Base-by-base conservation (phyloP, 176 grass and related monocot genomes). In the Bothriochloa decipiens region DNA sequence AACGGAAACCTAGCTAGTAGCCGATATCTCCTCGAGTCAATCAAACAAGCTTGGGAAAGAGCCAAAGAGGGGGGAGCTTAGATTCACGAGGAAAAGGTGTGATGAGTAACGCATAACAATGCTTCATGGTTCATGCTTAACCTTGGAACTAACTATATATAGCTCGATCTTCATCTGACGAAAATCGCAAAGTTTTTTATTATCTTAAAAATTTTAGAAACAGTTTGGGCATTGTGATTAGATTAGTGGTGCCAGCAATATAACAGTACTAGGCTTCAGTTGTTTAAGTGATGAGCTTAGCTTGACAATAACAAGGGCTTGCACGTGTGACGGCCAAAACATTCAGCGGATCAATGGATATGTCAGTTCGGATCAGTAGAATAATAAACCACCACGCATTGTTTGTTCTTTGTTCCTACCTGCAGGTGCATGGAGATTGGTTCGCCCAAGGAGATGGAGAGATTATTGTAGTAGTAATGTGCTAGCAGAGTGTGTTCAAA, bases 311-410 rank as follows among this genome's bases (percentile, higher is more conserved):
- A 62, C 79, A 47, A 52, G 86, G 82, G 12, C 13, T 29, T 40
- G 77, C 77, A 80, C 87, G 84, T 82, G 88, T 72, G 88, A 74
- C 35, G 67, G 57, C 73, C 79, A 82, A 65, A 86, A 79, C 74
- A 86, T 86, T 83, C 79, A 82, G 72, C 77, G 63, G 67, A 81
- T 82, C 50, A 43, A 79, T 55, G 70, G 9, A 45, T 64, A 12
- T 13, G 76, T 81, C 68, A 45, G 64, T 18, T n/a, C 37, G 37
- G 61, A 5, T 15, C 12, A 75, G 29, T 32, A 75, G 23, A 62
- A 62, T 62, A 62, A 55, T 55, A 25, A 25, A 25, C 8, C 22
- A 25, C 9, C 23, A 26, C 58, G 46, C 25, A 70, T 78, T 36
- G 83, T 76, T 76, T 36, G 50, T 35, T 75, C 27, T 45, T 73